Base-by-base conservation (phyloP, 2,329 filamentous ascomycete species). In the Pleomassaria siparia region DNA sequence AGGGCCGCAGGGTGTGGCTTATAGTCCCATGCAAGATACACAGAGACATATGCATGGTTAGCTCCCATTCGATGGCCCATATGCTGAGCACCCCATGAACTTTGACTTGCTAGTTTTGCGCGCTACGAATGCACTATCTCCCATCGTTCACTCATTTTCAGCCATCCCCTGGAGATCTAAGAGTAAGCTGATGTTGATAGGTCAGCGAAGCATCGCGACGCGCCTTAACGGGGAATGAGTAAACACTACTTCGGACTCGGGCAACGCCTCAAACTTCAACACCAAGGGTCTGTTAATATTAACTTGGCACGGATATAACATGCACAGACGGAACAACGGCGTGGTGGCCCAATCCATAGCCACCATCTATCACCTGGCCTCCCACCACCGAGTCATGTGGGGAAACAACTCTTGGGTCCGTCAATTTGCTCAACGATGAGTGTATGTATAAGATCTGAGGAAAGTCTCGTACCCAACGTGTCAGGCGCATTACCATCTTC, bases 301-400 rank as follows among this genome's bases (percentile, higher is more conserved):
- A 32, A 45, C 36, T 46, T 51, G 37, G 15, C 46, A 45, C 43
- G 59, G 56, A 26, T 55, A 37, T 50, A 52, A 54, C 51, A 30
- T 58, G 55, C 54, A 55, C 41, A 22, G 40, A 59, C 55, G 59
- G 57, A 48, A 50, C 28, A 33, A 30, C 48, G 39, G 49, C 24
- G 24, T 28, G 36, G 24, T 16, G 6, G 46, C 43, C 30, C 21
- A 36, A 43, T 44, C 21, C 41, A 45, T 46, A 29, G 16, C 32
- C 43, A 35, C 15, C 26, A 32, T 21, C 21, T 28, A 46, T 59
- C 55, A 60, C 51, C 56, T 54, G 54, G 47, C 46, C 54, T 46
- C 46, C 3, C 24, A 50, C 53, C 58, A 53, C 56, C 59, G 55
- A 44, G 25, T 44, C 15, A 35, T 50, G 47, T 33, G 44, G 48